Base-by-base conservation (phyloP, 257 asterid genomes). In the Petunia axillaris region DNA sequence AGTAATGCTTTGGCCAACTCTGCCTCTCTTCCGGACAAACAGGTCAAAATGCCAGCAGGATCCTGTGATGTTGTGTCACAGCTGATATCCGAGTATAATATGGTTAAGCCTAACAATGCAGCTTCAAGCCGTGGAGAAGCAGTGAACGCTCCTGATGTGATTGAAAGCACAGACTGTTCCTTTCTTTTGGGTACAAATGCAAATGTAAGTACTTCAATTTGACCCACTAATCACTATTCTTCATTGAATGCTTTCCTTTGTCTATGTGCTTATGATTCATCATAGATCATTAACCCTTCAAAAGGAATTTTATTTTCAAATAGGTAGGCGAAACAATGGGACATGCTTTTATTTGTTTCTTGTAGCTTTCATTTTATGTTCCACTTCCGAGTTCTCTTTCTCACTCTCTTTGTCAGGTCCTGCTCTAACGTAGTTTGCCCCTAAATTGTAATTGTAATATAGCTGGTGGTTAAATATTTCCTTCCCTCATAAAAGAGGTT, bases 51-150 rank as follows among this genome's bases (percentile, higher is more conserved):
- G 84, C 84, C 82, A 7, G 85, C 71, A 37, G 91, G 85, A 86
- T 84, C 88, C 63, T 82, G 79, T 75, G 70, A 68, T 81, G 82
- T 83, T 77, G 86, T 91, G 65, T 89, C 96, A 67, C 92, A 88
- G 87, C 89, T 85, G 79, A 83, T 85, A 44, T 74, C 89, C 1
- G 88, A 84, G 84, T 84, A 83, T 78, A 85, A 81, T 16, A 60
- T 41, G 80, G 79, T 76, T 76, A 78, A 81, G 81, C 89, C 89
- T 79, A 87, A 84, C 84, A 73, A 82, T 87, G 88, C 89, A 85
- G 82, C 52, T 41, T 80, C 89, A 73, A 85, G 85, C 79, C 88
- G 81, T 53, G 84, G 80, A 76, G 79, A 78, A 5, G 73, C 75
- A 53, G 80, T 84, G 75, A 41, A 43, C 75, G 41, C 46, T 60